Percentiles rank a stretch among this genome's conserved stretches.
Conservation (phyloP, 2,329 filamentous ascomycete species). For the Pseudocercospora vitis region DNA sequence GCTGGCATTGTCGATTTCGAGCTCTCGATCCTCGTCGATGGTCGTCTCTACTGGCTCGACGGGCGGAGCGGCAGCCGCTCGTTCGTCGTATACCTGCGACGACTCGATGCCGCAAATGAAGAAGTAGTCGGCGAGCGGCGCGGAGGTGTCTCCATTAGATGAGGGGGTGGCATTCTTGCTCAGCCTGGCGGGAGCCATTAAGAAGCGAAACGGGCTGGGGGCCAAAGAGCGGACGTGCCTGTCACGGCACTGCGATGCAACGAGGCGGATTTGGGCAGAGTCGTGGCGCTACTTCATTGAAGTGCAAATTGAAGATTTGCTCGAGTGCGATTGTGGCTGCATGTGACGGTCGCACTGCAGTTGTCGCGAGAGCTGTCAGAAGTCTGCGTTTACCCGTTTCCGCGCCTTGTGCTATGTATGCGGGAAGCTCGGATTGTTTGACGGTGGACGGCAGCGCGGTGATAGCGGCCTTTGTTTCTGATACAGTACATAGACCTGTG, state of each 20-base stretch:
- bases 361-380: constrained; percentile 9
- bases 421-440: background rate
- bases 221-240: constrained; percentile 26
- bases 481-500: no score
- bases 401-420: constrained; percentile 5
- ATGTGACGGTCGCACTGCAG: constrained; percentile 8
- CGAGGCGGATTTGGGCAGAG: background rate
- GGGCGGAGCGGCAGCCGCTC: constrained; percentile 24
- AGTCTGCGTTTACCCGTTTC: constrained; percentile 4
- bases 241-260: constrained; percentile 4
- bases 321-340: constrained; percentile 12
- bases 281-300: background rate
- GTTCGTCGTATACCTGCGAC: constrained; percentile 52
- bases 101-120: constrained; percentile 61
- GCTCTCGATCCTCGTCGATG: constrained; percentile 61
- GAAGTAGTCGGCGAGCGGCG: constrained; percentile 65
- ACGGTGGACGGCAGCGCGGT: background rate
- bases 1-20: constrained; percentile 54
- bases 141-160: constrained; percentile 43
- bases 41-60: constrained; percentile 52
- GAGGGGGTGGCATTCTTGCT: constrained; percentile 26
- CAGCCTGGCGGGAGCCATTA: constrained; percentile 28
- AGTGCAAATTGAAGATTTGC: constrained; percentile 6
- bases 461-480: constrained; percentile 2
- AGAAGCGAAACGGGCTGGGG: constrained; percentile 12